Conservation (phyloP, 2,329 filamentous ascomycete genomes). For the Thielaviopsis ethacetica region DNA sequence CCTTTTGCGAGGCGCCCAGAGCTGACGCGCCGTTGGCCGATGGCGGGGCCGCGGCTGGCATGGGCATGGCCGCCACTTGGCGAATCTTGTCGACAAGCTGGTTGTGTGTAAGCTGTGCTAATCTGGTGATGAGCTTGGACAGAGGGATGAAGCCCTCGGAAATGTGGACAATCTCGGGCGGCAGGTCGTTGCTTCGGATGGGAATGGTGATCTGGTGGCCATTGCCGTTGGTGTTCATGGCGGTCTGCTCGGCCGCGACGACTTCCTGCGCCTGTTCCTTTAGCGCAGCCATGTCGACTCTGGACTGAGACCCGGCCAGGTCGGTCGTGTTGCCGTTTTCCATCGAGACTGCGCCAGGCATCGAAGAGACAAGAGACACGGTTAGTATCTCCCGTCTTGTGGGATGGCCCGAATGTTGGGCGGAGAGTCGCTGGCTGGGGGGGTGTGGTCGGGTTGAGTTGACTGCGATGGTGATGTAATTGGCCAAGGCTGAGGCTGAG, state of each 20-base stretch:
- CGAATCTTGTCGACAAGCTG: slow-evolving; percentile 54
- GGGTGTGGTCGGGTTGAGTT: no score
- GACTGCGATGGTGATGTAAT: no score
- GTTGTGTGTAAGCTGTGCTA: slow-evolving; percentile 72
- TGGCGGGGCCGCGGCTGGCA: slow-evolving; percentile 25
- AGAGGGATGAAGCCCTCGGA: slow-evolving; percentile 62
- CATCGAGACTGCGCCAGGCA: slow-evolving; percentile 39
- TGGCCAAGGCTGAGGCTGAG: no score
- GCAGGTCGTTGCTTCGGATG: slow-evolving; percentile 37
- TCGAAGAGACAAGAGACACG: slow-evolving; percentile 17
- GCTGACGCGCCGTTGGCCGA: slow-evolving; percentile 32
- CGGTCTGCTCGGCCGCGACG: slow-evolving; percentile 7
- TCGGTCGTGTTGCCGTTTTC: slow-evolving; percentile 27
- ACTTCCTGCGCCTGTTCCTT: slow-evolving; percentile 16
- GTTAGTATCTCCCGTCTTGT: not conserved
- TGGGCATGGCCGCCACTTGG: slow-evolving; percentile 51
- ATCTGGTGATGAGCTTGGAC: slow-evolving; percentile 55
- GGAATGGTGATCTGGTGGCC: slow-evolving; percentile 4
- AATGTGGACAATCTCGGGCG: slow-evolving; percentile 52
- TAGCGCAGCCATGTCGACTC: slow-evolving; percentile 20
- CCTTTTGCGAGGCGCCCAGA: slow-evolving; percentile 13
- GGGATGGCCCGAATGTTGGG: not conserved
- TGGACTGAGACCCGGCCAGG: slow-evolving; percentile 20
- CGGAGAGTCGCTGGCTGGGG: not conserved
- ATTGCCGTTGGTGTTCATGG: slow-evolving; percentile 3